Percentiles rank a stretch among this genome's conserved stretches.
Evolutionary conservation across 2,329 filamentous ascomycete genomes (phyloP).

Genomic region (Myriosclerotinia scirpicola): DNA sequence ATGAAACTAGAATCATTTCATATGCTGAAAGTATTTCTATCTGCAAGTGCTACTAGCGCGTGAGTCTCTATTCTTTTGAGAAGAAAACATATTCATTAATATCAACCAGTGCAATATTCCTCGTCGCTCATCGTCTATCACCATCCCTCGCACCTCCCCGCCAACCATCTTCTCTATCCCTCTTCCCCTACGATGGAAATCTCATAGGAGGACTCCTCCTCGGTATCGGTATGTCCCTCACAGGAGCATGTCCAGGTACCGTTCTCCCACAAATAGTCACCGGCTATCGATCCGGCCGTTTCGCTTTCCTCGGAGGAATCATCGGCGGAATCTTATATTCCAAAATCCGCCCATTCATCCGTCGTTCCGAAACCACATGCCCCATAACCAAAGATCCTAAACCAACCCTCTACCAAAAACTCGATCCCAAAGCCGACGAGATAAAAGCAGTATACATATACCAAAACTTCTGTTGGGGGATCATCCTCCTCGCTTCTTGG

Average conservation of each 20-base stretch:
- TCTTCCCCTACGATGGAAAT: slow-evolving; percentile 63
- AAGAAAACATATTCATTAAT: not conserved
- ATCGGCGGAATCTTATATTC: slow-evolving; percentile 54
- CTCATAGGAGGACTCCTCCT: slow-evolving; percentile 61
- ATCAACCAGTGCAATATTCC: slow-evolving; percentile 41
- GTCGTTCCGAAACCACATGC: slow-evolving; percentile 11
- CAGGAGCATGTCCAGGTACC: slow-evolving; percentile 65
- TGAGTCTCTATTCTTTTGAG: slow-evolving; percentile 44
- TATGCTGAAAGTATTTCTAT: slow-evolving; percentile 65
- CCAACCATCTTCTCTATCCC: slow-evolving; percentile 34
- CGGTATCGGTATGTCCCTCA: slow-evolving; percentile 65
- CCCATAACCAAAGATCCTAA: not conserved
- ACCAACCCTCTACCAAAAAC: slow-evolving; percentile 33
- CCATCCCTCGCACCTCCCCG: slow-evolving; percentile 15
- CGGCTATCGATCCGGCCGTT: slow-evolving; percentile 52
- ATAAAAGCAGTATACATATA: slow-evolving; percentile 27
- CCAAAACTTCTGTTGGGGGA: slow-evolving; percentile 28
- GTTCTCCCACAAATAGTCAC: slow-evolving; percentile 60
- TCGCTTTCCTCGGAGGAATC: slow-evolving; percentile 54
- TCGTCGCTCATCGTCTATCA: slow-evolving; percentile 35
- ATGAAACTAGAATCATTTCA: slow-evolving; percentile 61
- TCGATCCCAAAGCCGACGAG: slow-evolving; percentile 17
- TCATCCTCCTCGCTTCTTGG: slow-evolving; percentile 24
- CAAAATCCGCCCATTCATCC: slow-evolving; percentile 18
- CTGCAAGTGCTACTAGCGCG: slow-evolving; percentile 62